Base-by-base conservation (phyloP, 1,284 basidiomycete genomes). In the Pisolithus thermaeus region DNA sequence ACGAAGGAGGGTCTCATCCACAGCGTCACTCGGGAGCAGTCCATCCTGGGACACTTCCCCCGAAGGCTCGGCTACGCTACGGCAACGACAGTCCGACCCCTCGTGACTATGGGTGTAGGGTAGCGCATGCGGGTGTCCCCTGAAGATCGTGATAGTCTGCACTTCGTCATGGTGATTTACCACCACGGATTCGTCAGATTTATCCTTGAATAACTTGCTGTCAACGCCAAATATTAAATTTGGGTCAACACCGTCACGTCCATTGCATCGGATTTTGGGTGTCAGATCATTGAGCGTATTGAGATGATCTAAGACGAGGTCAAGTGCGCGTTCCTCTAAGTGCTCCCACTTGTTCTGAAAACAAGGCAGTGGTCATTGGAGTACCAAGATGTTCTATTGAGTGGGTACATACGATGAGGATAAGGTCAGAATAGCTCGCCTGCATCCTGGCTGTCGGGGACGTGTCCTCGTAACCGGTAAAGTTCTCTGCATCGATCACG, bases 361-460 rank as follows among this genome's bases (percentile, higher is more conserved):
- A 28, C 14, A 32, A 20, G 3, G 1, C 46, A 50, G 46, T 58
- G 27, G 48, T 53, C 39, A 56, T 35, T 22, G 23, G 36, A 53
- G 48, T 38, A 27, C 45, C 12, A 39, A 37, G 38, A 22, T 14
- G 18, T 30, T 23, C 12, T 1, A 42, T 14, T 23, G 48, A 20
- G 16, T 37, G 54, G 42, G n/a, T 3, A 70, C 87, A 53, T 54
- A 90, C 89, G 51, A 96, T 80, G 27, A 95, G 73, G 50, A 95
- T 83, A 42, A 93, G 76, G 63, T 96, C 92, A 3, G 91, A 92
- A 65, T 94, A 96, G 61, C 87, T 87, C n/a, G 92, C 90, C 72
- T 94, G 92, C 81, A 95, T 90, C 68, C 81, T 88, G 28, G 92
- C 92, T 6, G 91, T 92, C 0, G 87, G 85, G 22, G 87, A 91